phyloP scores from a whole-genome alignment of 1,139 yeast genomes.

The Candida neerlandica region DNA sequence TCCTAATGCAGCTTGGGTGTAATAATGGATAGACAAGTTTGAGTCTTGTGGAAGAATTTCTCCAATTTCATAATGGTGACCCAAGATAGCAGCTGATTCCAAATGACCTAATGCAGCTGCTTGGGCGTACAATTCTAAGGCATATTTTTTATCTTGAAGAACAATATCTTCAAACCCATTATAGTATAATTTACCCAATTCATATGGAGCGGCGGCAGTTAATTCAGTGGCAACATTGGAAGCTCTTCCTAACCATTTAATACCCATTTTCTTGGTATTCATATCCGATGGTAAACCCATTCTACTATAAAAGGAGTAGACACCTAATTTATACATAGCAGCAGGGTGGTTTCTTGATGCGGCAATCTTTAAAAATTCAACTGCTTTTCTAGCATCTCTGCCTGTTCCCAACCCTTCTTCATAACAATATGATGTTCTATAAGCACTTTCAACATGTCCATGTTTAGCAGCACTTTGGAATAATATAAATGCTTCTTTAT shows the following conservation, averaged over 20 bases:
- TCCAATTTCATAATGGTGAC: constrained; percentile 85
- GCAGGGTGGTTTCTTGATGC: constrained; percentile 93
- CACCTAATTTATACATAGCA: constrained; percentile 90
- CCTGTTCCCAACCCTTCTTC: constrained; percentile 95
- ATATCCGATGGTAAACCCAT: constrained; percentile 78
- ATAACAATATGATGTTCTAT: constrained; percentile 86
- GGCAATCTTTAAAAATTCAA: constrained; percentile 83
- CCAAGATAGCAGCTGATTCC: constrained; percentile 78
- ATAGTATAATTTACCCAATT: constrained; percentile 82
- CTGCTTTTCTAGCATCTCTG: constrained; percentile 82
- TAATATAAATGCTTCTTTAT: constrained; percentile 70
- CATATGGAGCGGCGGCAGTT: constrained; percentile 91
- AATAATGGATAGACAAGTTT: constrained; percentile 86
- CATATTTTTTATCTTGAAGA: constrained; percentile 80
- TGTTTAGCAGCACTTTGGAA: constrained; percentile 92
- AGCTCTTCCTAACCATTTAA: constrained; percentile 91
- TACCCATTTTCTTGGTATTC: constrained; percentile 79
- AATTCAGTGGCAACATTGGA: constrained; percentile 81
- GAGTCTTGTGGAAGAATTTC: constrained; percentile 79
- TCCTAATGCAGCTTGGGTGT: constrained; percentile 85
- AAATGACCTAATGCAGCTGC: constrained; percentile 89
- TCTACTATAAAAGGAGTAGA: constrained; percentile 78
- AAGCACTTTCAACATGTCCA: constrained; percentile 89
- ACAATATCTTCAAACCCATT: constrained; percentile 86
- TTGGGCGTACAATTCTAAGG: constrained; percentile 81